Evolutionary conservation across 1,284 basidiomycete genomes (phyloP).

Genomic region (Cryptococcus neoformans): DNA sequence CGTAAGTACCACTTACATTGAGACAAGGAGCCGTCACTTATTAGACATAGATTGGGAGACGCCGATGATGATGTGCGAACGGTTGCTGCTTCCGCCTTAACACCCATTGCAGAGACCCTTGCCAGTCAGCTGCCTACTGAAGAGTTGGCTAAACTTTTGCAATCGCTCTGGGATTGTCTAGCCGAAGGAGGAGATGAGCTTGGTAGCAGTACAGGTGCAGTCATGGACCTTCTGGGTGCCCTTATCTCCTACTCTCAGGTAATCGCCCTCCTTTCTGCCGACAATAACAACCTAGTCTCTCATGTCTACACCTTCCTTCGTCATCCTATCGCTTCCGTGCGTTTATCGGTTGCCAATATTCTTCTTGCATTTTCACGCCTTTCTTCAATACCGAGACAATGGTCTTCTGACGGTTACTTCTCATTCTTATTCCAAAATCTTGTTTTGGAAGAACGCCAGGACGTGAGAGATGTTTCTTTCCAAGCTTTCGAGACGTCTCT

Average conservation of each 20-base stretch:
- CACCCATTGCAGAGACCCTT: constrained; percentile 78
- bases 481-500: constrained; percentile 74
- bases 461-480: constrained; percentile 79
- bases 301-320: constrained; percentile 95
- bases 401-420: constrained; percentile 76
- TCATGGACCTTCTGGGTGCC: constrained; percentile 82
- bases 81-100: constrained; percentile 86
- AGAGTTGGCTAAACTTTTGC: constrained; percentile 67
- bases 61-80: constrained; percentile 95
- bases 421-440: constrained; percentile 92
- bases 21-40: constrained; percentile 1
- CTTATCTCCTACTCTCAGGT: constrained; percentile 30
- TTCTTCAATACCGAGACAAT: constrained; percentile 67
- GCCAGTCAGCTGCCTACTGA: constrained; percentile 68
- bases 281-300: constrained; percentile 61
- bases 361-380: constrained; percentile 82
- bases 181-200: constrained; percentile 94
- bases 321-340: constrained; percentile 92
- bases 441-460: constrained; percentile 82
- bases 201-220: constrained; percentile 91
- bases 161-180: constrained; percentile 88
- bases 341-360: constrained; percentile 88
- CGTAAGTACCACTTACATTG: constrained; percentile 55
- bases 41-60: constrained; percentile 71
- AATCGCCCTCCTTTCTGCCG: constrained; percentile 25